Evolutionary conservation across 495 filamentous ascomycete species (phyloP).

Genomic region (Platismatia glauca): DNA sequence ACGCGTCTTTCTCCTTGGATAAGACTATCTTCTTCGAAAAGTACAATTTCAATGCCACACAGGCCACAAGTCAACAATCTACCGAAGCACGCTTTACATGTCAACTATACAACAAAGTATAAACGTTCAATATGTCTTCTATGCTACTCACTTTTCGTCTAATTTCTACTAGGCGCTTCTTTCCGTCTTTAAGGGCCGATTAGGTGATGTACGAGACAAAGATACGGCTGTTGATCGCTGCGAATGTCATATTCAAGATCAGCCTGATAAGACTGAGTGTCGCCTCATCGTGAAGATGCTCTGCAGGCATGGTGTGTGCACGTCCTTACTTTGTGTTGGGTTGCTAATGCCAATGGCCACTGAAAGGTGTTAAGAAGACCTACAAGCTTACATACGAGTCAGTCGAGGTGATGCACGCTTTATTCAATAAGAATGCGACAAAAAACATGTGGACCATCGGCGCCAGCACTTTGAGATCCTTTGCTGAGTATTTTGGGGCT

Average conservation of each 20-base stretch:
- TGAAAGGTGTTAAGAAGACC: slow-evolving; percentile 70
- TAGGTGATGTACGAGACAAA: slow-evolving; percentile 53
- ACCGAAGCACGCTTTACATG: slow-evolving; percentile 56
- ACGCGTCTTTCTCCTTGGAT: slow-evolving; percentile 71
- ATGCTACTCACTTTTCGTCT: slow-evolving; percentile 1
- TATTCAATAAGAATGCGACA: slow-evolving; percentile 65
- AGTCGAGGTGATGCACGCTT: slow-evolving; percentile 69
- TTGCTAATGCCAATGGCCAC: background rate
- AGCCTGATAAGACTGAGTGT: slow-evolving; percentile 60
- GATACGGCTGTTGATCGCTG: slow-evolving; percentile 78
- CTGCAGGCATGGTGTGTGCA: slow-evolving; percentile 64
- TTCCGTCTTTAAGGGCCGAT: slow-evolving; percentile 62
- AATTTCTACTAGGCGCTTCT: slow-evolving; percentile 48
- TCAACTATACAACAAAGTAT: slow-evolving; percentile 61
- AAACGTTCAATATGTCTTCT: background rate
- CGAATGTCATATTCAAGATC: slow-evolving; percentile 74
- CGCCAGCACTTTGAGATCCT: slow-evolving; percentile 65
- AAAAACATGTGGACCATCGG: slow-evolving; percentile 72
- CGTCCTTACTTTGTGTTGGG: background rate
- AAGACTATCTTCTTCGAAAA: slow-evolving; percentile 69
- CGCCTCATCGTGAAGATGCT: slow-evolving; percentile 73
- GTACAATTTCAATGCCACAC: slow-evolving; percentile 53
- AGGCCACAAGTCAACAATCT: slow-evolving; percentile 16
- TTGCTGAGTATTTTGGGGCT: slow-evolving; percentile 83
- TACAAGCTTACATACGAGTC: slow-evolving; percentile 89